phyloP scores from a whole-genome alignment of 495 filamentous ascomycete genomes.

The Penicillium flavigenum region DNA sequence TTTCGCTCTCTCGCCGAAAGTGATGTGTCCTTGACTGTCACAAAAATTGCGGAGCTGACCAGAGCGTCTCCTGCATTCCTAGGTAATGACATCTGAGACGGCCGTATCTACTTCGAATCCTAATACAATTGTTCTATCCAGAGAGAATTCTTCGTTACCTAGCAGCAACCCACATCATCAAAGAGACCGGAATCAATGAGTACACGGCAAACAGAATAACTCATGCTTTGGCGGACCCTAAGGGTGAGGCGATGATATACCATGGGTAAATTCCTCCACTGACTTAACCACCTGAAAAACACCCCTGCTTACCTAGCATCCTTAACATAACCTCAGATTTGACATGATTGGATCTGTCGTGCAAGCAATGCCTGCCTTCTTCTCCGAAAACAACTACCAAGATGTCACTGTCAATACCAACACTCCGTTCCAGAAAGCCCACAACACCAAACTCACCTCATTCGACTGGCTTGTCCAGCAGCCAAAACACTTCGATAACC shows the following conservation, averaged over 20 bases:
- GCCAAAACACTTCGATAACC: conserved; percentile 35
- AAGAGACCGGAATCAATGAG: conserved; percentile 33
- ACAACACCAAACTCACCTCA: conserved; percentile 38
- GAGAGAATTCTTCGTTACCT: conserved; percentile 48
- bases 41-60: conserved; percentile 31
- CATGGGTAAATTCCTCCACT: conserved; percentile 30
- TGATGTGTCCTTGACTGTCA: conserved; percentile 25
- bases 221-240: conserved; percentile 26
- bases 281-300: background rate
- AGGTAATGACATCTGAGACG: conserved; percentile 15
- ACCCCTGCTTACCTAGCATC: background rate
- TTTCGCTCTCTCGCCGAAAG: conserved; percentile 32
- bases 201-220: conserved; percentile 39
- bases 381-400: conserved; percentile 40
- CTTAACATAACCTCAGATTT: conserved; percentile 28
- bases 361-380: conserved; percentile 38
- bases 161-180: conserved; percentile 37
- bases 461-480: conserved; percentile 43
- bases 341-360: conserved; percentile 29
- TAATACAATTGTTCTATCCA: conserved; percentile 10
- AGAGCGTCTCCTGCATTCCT: conserved; percentile 32
- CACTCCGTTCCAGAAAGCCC: conserved; percentile 42
- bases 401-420: conserved; percentile 35
- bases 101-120: background rate
- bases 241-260: conserved; percentile 30